Percentiles rank a stretch among this genome's conserved stretches.
phyloP scores from a whole-genome alignment of 2,329 filamentous ascomycete genomes.

The Ophioceras dolichostomum region DNA sequence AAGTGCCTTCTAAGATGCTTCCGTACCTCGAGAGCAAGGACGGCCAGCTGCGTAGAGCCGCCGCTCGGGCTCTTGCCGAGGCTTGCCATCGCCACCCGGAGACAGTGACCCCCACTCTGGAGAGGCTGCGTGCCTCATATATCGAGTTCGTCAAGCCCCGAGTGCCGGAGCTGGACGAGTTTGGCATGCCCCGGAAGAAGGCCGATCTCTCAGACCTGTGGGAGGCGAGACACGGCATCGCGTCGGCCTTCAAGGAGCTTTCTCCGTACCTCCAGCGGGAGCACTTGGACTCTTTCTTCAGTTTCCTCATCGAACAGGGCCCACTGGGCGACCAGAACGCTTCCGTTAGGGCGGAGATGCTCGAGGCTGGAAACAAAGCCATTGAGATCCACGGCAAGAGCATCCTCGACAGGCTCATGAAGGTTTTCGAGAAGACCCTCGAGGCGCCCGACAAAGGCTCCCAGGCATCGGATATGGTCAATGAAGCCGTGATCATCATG shows the following conservation, averaged over 20 bases:
- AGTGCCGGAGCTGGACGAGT: slow-evolving; percentile 76
- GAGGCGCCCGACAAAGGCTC: slow-evolving; percentile 74
- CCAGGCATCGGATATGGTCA: slow-evolving; percentile 75
- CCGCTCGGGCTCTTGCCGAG: slow-evolving; percentile 70
- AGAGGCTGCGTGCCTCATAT: slow-evolving; percentile 59
- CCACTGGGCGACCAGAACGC: slow-evolving; percentile 75
- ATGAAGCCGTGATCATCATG: slow-evolving; percentile 94
- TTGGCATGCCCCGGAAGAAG: slow-evolving; percentile 89
- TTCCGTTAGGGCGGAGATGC: slow-evolving; percentile 76
- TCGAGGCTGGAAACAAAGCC: slow-evolving; percentile 73
- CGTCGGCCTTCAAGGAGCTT: slow-evolving; percentile 75
- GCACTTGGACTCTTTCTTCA: slow-evolving; percentile 65
- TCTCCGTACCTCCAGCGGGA: slow-evolving; percentile 54
- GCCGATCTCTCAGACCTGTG: slow-evolving; percentile 79
- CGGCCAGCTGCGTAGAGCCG: slow-evolving; percentile 68
- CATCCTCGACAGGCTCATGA: slow-evolving; percentile 83
- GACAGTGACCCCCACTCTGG: slow-evolving; percentile 38
- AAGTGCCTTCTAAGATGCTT: slow-evolving; percentile 56
- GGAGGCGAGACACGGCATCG: slow-evolving; percentile 84
- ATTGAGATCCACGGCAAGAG: slow-evolving; percentile 72
- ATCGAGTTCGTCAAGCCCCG: slow-evolving; percentile 69
- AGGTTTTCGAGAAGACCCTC: slow-evolving; percentile 78
- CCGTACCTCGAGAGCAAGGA: slow-evolving; percentile 74
- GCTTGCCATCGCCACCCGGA: slow-evolving; percentile 36
- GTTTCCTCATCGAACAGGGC: slow-evolving; percentile 75